These are phyloP conservation scores for Claviceps sorghi DNA, from an alignment of 2,329 filamentous ascomycete genomes.

Conservation along the genomic window DNA sequence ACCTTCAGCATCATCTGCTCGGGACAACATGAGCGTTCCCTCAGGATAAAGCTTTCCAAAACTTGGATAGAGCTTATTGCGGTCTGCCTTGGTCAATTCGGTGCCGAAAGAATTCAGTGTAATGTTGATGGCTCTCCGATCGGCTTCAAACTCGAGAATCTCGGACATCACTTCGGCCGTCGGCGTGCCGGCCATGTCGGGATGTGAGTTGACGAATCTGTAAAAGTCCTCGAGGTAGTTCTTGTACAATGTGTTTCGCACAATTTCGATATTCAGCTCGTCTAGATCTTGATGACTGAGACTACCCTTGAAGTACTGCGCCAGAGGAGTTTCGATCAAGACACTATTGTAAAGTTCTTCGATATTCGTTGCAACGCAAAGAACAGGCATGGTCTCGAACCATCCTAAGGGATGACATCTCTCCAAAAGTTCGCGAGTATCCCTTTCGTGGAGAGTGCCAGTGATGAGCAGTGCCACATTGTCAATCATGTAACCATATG, in stretches of 20 bases:
- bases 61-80: conserved; percentile 88
- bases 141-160: conserved; percentile 91
- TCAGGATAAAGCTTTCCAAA: conserved; percentile 89
- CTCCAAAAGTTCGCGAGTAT: conserved; percentile 88
- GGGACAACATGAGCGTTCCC: conserved; percentile 84
- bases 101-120: conserved; percentile 98
- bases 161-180: conserved; percentile 93
- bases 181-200: conserved; percentile 75
- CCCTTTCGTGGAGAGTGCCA: conserved; percentile 90
- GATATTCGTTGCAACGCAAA: conserved; percentile 95
- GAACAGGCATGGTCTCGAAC: conserved; percentile 98
- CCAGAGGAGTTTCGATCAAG: conserved; percentile 87
- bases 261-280: conserved; percentile 98
- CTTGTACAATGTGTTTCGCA: conserved; percentile 97
- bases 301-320: conserved; percentile 93
- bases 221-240: conserved; percentile 98
- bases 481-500: conserved; percentile 99
- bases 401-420: conserved; percentile 93
- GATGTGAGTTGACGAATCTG: conserved; percentile 78
- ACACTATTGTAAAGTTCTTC: conserved; percentile 98
- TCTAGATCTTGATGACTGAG: conserved; percentile 93
- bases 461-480: conserved; percentile 97
- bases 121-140: conserved; percentile 95
- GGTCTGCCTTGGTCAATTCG: conserved; percentile 81
- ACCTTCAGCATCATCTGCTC: conserved; percentile 87